Base-by-base conservation (phyloP, 2,329 filamentous ascomycete genomes). In the Fonsecaea multimorphosa region DNA sequence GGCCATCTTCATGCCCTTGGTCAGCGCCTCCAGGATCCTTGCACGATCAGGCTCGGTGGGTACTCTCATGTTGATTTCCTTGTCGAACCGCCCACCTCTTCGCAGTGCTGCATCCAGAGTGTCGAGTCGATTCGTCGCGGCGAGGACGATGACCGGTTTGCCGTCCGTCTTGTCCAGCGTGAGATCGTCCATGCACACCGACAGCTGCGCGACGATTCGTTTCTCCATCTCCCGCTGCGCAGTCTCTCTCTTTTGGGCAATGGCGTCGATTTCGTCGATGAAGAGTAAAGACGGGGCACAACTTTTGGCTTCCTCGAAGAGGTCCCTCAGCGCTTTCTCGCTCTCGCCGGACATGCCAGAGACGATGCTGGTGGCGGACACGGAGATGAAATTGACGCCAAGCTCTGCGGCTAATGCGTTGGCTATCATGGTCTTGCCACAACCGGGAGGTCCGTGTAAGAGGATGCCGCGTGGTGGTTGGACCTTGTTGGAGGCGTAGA, bases 201-300 rank as follows among this genome's bases (percentile, higher is more conserved):
- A 82, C 70, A 98, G 87, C 74, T 96, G 91, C 0, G 88, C 87
- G 12, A 96, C 89, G 68, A 96, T 95, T 60, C 93, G 84, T 74
- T 92, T 91, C 75, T 97, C 93, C 87, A 96, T 94, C 70, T 97
- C 92, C 73, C 90, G 89, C 73, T 95, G 91, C 1, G 90, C 88
- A 61, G 87, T 91, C 68, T 96, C 92, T 63, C 91, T 85, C 76
- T 96, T 96, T 0, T 91, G 91, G 57, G 93, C 91, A 72, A 98
- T 95, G 3, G 90, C 89, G 77, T 99, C 93, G 59, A 98, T 91
- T 72, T 97, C 90, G 71, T 97, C 93, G 64, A 98, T 91, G 74
- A 97, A 96, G 3, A 99, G 85, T 4, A 99, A 83, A 73, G 92
- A 96, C 0, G 95, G 95, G 0, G 94, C 93, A 40, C 93, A 84